Percentiles rank a stretch among this genome's conserved stretches.
Evolutionary conservation across 768 basidiomycete genomes (phyloP).

Genomic region (Trametes punicea): DNA sequence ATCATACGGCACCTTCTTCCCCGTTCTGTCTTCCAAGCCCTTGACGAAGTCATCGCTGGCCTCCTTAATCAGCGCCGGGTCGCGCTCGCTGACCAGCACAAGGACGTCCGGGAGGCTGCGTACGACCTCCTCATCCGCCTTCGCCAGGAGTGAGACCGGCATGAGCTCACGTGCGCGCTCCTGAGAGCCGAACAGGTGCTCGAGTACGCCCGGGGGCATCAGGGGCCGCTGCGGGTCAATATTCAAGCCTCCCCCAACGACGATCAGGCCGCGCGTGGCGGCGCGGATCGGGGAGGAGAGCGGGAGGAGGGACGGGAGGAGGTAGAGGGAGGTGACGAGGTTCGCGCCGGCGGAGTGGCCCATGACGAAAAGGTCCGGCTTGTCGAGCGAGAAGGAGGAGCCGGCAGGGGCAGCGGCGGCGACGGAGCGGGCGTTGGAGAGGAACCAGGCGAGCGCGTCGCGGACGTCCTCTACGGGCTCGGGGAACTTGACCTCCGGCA

Average conservation of each 20-base stretch:
- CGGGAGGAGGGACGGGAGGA: conserved; percentile 30
- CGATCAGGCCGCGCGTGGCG: conserved; percentile 43
- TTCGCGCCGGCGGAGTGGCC: conserved; percentile 63
- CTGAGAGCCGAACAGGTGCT: conserved; percentile 39
- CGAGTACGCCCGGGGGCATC: conserved; percentile 28
- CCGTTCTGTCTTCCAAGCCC: conserved; percentile 37
- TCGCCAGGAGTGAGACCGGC: conserved; percentile 40
- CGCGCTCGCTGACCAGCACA: conserved; percentile 49
- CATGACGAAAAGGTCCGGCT: conserved; percentile 47
- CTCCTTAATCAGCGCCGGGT: conserved; percentile 44
- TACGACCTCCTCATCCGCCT: conserved; percentile 35
- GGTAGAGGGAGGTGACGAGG: conserved; percentile 44
- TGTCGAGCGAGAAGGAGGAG: conserved; percentile 10
- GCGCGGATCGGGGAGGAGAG: conserved; percentile 23
- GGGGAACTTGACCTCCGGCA: conserved; percentile 55
- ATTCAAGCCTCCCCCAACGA: conserved; percentile 46
- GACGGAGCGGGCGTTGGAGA: conserved; percentile 32
- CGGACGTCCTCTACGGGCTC: conserved; percentile 52
- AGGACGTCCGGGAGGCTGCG: conserved; percentile 44
- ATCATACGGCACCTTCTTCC: conserved; percentile 33
- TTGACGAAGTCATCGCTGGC: conserved; percentile 37
- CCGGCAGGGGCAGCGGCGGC: not conserved
- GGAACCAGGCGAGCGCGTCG: conserved; percentile 55
- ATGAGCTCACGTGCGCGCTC: conserved; percentile 37
- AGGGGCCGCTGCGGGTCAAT: conserved; percentile 17